A percentile compares a stretch with the other conserved stretches of the same genome.
These are phyloP conservation scores for Puccinia hordei DNA, from an alignment of 1,284 basidiomycete genomes.

Conservation along the genomic window DNA sequence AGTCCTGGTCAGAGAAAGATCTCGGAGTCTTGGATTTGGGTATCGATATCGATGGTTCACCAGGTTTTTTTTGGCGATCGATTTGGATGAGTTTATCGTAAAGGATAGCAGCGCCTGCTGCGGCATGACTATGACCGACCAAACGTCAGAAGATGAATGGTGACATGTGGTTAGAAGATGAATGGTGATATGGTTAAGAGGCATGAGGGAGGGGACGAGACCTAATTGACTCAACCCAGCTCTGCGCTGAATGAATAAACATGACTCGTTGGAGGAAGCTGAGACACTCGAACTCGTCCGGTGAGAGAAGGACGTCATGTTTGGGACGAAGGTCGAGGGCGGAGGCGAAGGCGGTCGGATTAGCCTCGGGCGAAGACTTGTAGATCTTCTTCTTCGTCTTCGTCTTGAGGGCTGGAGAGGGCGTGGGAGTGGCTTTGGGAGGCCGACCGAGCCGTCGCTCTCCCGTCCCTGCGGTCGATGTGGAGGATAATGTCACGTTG, in stretches of 20 bases:
- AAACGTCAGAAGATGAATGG: not conserved
- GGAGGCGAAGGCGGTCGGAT: conserved; percentile 13
- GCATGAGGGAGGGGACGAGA: not conserved
- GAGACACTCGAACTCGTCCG: conserved; percentile 48
- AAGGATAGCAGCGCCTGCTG: conserved; percentile 38
- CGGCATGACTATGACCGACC: conserved; percentile 20
- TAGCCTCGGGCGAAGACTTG: conserved; percentile 29
- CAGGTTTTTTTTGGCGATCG: not conserved
- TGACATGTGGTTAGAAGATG: no score
- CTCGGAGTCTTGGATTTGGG: conserved; percentile 33
- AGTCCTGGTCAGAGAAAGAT: conserved; percentile 38
- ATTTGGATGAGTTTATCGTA: conserved; percentile 38
- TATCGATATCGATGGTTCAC: not conserved
- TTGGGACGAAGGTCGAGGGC: conserved; percentile 9
- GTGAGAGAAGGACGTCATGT: not conserved
- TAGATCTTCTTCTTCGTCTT: conserved; percentile 25
- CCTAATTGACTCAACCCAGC: conserved; percentile 49
- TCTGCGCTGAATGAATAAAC: conserved; percentile 49
- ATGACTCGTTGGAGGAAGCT: conserved; percentile 46
- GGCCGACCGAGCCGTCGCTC: not conserved
- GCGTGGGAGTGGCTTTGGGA: not conserved
- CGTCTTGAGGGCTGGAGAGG: no score
- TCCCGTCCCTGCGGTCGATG: not conserved
- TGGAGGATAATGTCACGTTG: not conserved
- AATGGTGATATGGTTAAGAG: not conserved